Evolutionary conservation across 495 filamentous ascomycete species (phyloP), one percentile per base, ranked within the genome.

Genomic region (Neurospora sp.): DNA sequence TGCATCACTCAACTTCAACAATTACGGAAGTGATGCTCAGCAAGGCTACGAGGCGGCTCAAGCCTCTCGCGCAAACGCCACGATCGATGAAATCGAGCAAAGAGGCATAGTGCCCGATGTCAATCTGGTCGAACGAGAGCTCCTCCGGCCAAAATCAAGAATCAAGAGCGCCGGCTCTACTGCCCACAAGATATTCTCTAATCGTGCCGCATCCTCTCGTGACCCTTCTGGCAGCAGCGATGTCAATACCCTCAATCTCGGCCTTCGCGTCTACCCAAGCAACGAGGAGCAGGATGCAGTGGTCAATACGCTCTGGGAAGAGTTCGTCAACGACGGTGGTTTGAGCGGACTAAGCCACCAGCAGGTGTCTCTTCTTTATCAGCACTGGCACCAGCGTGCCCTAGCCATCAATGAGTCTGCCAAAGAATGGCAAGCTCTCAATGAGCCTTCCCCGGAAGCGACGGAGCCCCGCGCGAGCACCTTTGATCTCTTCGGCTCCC

Each of bases 401-500:
- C 53, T 65, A 9, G 53, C 53, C 27, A 65, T 78, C 40, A 70
- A 71, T 37, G 39, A 74, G 38, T 38, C 69, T 65, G 72, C 69
- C 8, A 35, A 70, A 40, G 40, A 69, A 44, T 72, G 71, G 75
- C 27, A 65, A 65, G 53, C 53, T 65, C 53, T 65, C 53, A 65
- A 65, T 18, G 53, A 18, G 53, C 53, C 53, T 65, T 31, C 22
- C 3, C 53, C 14, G 22, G 16, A 48, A 20, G 39, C 27, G 20
- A 48, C n/a, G 8, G 16, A 69, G 35, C 22, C 40, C 9, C 70
- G 9, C 35, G 59, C 18, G 53, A 61, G 20, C 41, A 68, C 71
- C 31, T 85, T 88, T 77, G 85, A 87, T 74, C 77, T 92, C 69
- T 83, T 91, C 77, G 73, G 76, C 40, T 82, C 82, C 3, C 74